Base-by-base conservation (phyloP, 208 protist genomes). In the Trypanosoma cruzi region DNA sequence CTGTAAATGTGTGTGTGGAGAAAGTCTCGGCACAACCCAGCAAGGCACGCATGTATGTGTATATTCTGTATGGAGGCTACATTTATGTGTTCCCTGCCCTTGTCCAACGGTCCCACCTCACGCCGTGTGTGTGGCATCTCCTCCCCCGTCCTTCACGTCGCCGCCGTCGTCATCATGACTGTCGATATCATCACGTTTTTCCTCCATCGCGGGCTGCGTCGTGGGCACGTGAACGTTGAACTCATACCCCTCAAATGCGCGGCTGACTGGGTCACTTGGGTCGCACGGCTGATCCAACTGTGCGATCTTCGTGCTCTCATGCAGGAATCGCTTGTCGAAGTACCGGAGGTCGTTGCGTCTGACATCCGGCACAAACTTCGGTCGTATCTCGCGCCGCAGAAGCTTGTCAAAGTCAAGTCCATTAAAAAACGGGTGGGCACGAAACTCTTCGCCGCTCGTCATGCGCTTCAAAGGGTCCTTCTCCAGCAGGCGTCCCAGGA, bases 341-440 rank as follows among this genome's bases (percentile, higher is more conserved):
- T 73, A 73, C 4, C 68, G 68, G 4, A 73, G 4, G 22, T 73
- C 68, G 55, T 40, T 73, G 8, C 50, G 40, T 18, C 24, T 65
- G 13, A 73, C 68, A 50, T 60, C 31, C 31, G 68, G 68, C 11
- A 73, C 59, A 67, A 73, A 73, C 52, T 67, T 29, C n/a, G 68
- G 68, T 29, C 50, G 48, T n/a, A 92, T 71, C 34, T 78, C 72
- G 1, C 79, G 65, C 16, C 61, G 66, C 28, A 56, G 28, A 56
- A 96, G 58, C 20, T 77, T 76, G 10, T 80, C 82, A 84, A 87
- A 96, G 63, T 93, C 79, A 18, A 93, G 31, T 24, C 61, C 64
- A 16, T 66, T 64, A 61, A 93, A 96, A 65, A 82, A 96, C 2
- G 81, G 77, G 59, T 94, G 86, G 20, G 57, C 44, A 48, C 81